Conservation (phyloP, 768 basidiomycete species). For the Leccinum incarnatum region DNA sequence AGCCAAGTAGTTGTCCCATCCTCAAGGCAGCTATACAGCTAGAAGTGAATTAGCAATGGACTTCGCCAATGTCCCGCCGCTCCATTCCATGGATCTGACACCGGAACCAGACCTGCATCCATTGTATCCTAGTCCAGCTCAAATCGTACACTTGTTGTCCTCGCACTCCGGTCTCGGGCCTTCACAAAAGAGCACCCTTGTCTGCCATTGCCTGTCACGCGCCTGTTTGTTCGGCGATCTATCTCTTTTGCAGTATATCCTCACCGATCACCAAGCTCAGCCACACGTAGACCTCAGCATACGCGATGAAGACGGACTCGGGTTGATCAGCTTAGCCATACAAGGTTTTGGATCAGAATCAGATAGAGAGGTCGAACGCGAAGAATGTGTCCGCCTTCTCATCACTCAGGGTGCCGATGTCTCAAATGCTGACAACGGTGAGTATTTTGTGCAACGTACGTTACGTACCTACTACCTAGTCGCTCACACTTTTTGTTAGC, state of each 20-base stretch:
- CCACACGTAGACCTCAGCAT: slow-evolving; percentile 61
- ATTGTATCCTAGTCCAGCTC: slow-evolving; percentile 64
- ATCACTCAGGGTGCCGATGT: slow-evolving; percentile 77
- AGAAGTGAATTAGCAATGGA: slow-evolving; percentile 26
- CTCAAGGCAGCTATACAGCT: slow-evolving; percentile 4
- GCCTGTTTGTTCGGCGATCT: slow-evolving; percentile 80
- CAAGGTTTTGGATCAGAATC: slow-evolving; percentile 80
- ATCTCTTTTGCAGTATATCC: slow-evolving; percentile 65
- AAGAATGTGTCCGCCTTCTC: slow-evolving; percentile 82
- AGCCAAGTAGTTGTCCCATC: slow-evolving; percentile 6
- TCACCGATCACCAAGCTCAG: slow-evolving; percentile 66
- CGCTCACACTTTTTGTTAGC: slow-evolving; percentile 42
- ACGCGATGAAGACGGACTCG: slow-evolving; percentile 84
- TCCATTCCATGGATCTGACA: slow-evolving; percentile 49
- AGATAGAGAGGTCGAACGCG: slow-evolving; percentile 84
- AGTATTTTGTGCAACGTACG: slow-evolving; percentile 17
- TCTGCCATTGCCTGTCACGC: slow-evolving; percentile 70
- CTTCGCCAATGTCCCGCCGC: slow-evolving; percentile 22
- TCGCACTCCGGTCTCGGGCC: slow-evolving; percentile 66
- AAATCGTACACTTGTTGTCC: slow-evolving; percentile 62
- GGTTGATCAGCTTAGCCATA: slow-evolving; percentile 72
- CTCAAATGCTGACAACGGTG: slow-evolving; percentile 59
- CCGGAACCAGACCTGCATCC: slow-evolving; percentile 82
- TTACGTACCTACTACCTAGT: neutral
- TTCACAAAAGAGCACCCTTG: slow-evolving; percentile 64